Evolutionary conservation across 768 basidiomycete species (phyloP).

Genomic region (Lactarius hengduanensis): DNA sequence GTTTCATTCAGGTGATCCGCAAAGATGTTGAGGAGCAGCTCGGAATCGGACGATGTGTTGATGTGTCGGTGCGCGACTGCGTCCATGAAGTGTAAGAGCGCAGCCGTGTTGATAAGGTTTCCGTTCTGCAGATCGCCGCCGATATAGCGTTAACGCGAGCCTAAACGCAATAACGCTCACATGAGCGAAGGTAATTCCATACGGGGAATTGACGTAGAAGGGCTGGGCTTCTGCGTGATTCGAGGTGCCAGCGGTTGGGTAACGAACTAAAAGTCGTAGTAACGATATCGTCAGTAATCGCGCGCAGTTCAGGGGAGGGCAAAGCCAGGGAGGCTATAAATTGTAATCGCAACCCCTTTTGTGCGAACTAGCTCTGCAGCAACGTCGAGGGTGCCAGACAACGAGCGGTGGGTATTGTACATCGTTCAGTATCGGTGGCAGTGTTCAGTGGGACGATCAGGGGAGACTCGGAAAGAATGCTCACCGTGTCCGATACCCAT

Average conservation of each 20-base stretch:
- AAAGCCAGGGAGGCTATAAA: not conserved
- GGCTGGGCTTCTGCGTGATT: conserved; percentile 98
- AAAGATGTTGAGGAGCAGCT: conserved; percentile 94
- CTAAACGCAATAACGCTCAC: conserved; percentile 44
- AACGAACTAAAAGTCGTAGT: conserved; percentile 62
- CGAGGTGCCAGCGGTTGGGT: conserved; percentile 97
- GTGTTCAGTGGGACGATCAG: not conserved
- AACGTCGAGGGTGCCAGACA: not conserved
- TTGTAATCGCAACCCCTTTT: not conserved
- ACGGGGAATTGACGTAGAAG: conserved; percentile 99
- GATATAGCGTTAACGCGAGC: conserved; percentile 7
- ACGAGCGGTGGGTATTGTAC: not conserved
- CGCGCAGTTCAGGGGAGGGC: not conserved
- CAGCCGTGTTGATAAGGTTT: conserved; percentile 90
- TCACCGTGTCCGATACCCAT: conserved; percentile 99
- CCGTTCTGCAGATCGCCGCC: conserved; percentile 69
- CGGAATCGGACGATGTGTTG: conserved; percentile 98
- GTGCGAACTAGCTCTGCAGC: not conserved
- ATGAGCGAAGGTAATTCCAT: conserved; percentile 97
- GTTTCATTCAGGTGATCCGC: conserved; percentile 98
- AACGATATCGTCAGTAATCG: conserved; percentile 1
- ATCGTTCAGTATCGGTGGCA: not conserved
- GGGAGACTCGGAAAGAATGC: conserved; percentile 25
- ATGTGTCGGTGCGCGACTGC: conserved; percentile 96
- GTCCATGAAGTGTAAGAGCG: conserved; percentile 91